Conservation (phyloP, 768 basidiomycete species). For the Amanita fuliginea region DNA sequence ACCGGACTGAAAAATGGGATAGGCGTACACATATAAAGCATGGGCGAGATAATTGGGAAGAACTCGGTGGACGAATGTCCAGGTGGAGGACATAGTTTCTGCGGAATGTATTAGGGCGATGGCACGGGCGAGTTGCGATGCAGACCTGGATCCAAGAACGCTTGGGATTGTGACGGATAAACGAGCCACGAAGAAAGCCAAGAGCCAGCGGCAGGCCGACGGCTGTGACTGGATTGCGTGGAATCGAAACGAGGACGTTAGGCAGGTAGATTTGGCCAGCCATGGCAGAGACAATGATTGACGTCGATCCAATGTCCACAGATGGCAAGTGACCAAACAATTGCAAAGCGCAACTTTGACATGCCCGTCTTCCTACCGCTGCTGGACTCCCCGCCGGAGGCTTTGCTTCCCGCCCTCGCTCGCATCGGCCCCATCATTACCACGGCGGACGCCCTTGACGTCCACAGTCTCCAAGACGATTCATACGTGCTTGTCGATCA, state of each 20-base stretch:
- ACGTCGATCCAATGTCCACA: neutral
- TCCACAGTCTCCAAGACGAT: constrained; percentile 21
- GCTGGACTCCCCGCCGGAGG: constrained; percentile 35
- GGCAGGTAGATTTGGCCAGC: constrained; percentile 28
- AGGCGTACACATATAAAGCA: constrained; percentile 27
- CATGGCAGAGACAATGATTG: constrained; percentile 19
- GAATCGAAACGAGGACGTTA: constrained; percentile 38
- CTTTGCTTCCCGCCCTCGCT: constrained; percentile 47
- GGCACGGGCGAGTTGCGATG: neutral
- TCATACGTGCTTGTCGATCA: constrained; percentile 49
- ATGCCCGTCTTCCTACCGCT: constrained; percentile 53
- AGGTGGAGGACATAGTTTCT: constrained; percentile 41
- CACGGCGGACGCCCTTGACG: constrained; percentile 21
- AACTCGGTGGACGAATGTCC: constrained; percentile 38
- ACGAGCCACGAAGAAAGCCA: constrained; percentile 39
- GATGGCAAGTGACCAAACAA: neutral
- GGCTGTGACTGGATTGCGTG: constrained; percentile 45
- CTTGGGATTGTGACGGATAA: constrained; percentile 33
- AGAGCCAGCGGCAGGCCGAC: constrained; percentile 49
- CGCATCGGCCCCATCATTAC: constrained; percentile 74
- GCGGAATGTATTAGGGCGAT: neutral
- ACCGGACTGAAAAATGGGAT: constrained; percentile 4
- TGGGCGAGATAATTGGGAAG: constrained; percentile 51
- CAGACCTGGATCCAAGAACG: constrained; percentile 50
- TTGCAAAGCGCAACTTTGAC: neutral